phyloP scores from a whole-genome alignment of 257 asterid genomes.

The Striga asiatica region DNA sequence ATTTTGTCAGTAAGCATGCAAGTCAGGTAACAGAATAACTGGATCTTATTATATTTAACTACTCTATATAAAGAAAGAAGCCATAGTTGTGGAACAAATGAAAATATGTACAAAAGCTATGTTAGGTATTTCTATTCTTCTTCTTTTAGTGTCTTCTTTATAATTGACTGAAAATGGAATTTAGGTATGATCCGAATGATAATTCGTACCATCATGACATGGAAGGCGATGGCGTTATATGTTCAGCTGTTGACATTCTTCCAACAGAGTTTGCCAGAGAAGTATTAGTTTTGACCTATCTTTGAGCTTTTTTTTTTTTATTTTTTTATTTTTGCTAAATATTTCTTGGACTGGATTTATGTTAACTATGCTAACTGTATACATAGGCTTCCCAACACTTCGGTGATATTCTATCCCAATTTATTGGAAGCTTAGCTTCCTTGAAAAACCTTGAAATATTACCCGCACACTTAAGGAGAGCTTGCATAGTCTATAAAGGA shows the following conservation, averaged over 20 bases:
- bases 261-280: constrained; percentile 95
- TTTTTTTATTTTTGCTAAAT: background rate
- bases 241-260: constrained; percentile 91
- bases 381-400: constrained; percentile 90
- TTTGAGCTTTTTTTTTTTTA: constrained; percentile 2
- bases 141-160: background rate
- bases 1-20: too few relatives aligned
- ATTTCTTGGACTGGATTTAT: background rate
- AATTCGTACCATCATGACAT: constrained; percentile 62
- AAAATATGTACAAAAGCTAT: too few relatives aligned
- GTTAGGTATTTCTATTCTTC: background rate
- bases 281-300: constrained; percentile 32
- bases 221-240: constrained; percentile 78
- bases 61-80: too few relatives aligned
- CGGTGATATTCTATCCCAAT: constrained; percentile 73
- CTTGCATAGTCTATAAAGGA: constrained; percentile 80
- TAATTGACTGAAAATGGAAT: constrained; percentile 10
- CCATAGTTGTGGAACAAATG: too few relatives aligned
- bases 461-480: constrained; percentile 71
- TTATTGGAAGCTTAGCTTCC: constrained; percentile 69
- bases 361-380: background rate
- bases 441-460: constrained; percentile 37
- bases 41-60: too few relatives aligned
- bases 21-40: too few relatives aligned
- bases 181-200: constrained; percentile 65